These are phyloP conservation scores for Trypethelium eluteriae DNA, from an alignment of 495 filamentous ascomycete genomes.

Conservation along the genomic window DNA sequence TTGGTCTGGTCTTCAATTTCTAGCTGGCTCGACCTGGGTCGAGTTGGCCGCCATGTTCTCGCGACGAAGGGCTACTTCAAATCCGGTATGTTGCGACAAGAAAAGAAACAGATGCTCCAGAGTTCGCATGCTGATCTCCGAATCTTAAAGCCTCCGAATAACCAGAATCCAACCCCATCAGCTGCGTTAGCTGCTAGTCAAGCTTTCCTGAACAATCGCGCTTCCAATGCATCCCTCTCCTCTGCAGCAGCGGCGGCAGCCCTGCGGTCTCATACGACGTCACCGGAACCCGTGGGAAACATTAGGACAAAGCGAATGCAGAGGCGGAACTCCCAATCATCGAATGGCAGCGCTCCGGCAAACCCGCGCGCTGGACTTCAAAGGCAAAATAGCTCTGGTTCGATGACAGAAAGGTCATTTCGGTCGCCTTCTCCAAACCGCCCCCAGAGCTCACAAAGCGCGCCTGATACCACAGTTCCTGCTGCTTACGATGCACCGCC, in stretches of 20 bases:
- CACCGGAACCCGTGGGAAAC: conserved; percentile 68
- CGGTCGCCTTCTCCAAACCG: conserved; percentile 58
- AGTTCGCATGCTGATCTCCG: conserved; percentile 8
- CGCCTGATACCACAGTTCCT: background rate
- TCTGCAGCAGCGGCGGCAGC: conserved; percentile 79
- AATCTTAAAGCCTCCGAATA: conserved; percentile 24
- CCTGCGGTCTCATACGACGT: conserved; percentile 63
- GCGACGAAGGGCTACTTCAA: conserved; percentile 26
- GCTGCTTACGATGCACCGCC: conserved; percentile 52
- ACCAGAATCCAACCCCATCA: conserved; percentile 42
- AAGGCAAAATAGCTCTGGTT: conserved; percentile 61
- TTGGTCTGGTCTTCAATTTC: background rate
- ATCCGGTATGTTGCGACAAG: conserved; percentile 25
- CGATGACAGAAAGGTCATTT: conserved; percentile 82
- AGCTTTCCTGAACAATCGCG: conserved; percentile 65
- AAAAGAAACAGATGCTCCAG: background rate
- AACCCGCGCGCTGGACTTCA: conserved; percentile 38
- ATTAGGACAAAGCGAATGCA: conserved; percentile 80
- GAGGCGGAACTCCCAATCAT: conserved; percentile 62
- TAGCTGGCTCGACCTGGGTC: conserved; percentile 3
- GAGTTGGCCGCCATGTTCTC: conserved; percentile 27
- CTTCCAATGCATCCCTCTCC: conserved; percentile 60
- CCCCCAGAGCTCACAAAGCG: conserved; percentile 32
- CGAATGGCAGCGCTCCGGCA: conserved; percentile 43
- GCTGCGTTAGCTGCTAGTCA: conserved; percentile 67